Conservation (phyloP, 2,329 filamentous ascomycete genomes). For the Talaromyces albobiverticillius region DNA sequence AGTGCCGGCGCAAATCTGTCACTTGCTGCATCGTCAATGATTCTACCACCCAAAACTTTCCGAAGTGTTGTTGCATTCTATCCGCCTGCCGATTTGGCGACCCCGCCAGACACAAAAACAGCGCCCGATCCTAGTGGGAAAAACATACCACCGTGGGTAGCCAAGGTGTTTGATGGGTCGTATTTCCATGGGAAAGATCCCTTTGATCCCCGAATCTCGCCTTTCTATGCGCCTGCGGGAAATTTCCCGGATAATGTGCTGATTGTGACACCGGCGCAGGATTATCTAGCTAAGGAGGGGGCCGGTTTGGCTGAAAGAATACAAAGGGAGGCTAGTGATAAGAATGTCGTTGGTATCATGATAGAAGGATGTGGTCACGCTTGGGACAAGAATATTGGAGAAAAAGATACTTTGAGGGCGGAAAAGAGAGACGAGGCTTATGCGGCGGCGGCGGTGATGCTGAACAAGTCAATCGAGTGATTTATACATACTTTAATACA, state of each 20-base stretch:
- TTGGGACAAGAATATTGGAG: constrained; percentile 14
- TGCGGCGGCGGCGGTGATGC: constrained; percentile 12
- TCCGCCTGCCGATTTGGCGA: constrained; percentile 23
- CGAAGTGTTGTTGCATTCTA: constrained; percentile 31
- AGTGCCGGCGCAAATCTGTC: constrained; percentile 41
- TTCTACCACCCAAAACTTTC: not conserved
- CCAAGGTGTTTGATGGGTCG: constrained; percentile 23
- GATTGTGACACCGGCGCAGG: constrained; percentile 24
- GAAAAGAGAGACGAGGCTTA: constrained; percentile 15
- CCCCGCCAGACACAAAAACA: constrained; percentile 12
- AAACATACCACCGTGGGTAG: constrained; percentile 24
- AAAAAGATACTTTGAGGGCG: not conserved
- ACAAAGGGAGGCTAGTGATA: constrained; percentile 13
- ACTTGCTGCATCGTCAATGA: constrained; percentile 28
- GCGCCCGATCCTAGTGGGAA: constrained; percentile 15
- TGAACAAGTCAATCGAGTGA: not conserved
- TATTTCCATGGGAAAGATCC: constrained; percentile 27
- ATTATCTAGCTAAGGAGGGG: constrained; percentile 24
- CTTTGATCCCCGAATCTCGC: constrained; percentile 26
- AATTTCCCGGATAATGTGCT: constrained; percentile 27
- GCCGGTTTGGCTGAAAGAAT: constrained; percentile 24
- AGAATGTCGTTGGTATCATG: constrained; percentile 7
- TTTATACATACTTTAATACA: too few species aligned
- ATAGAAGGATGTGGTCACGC: constrained; percentile 13
- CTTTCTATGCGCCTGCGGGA: constrained; percentile 26